phyloP scores from a whole-genome alignment of 495 filamentous ascomycete genomes.

The Aspergillus asperescens region DNA sequence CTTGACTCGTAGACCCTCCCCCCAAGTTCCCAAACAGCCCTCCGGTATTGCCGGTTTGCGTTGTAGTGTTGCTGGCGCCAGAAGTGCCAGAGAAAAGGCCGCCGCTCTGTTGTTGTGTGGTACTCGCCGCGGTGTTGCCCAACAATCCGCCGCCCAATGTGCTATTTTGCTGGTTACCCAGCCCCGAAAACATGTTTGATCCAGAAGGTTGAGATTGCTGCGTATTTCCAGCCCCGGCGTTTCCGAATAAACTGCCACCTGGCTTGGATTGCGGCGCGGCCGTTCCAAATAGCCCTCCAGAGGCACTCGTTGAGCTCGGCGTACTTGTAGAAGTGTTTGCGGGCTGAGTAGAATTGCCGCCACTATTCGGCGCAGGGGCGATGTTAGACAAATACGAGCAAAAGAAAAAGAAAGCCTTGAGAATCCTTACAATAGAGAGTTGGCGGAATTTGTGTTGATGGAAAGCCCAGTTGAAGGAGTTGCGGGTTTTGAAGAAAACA shows the following conservation, averaged over 20 bases:
- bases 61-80: slow-evolving; percentile 35
- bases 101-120: slow-evolving; percentile 42
- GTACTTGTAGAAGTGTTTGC: slow-evolving; percentile 27
- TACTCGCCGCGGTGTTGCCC: slow-evolving; percentile 36
- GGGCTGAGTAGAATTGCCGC: slow-evolving; percentile 20
- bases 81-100: slow-evolving; percentile 41
- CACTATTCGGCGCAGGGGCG: slow-evolving; percentile 11
- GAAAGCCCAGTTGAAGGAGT: slow-evolving; percentile 50
- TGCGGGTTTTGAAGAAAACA: slow-evolving; percentile 61
- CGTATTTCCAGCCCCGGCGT: slow-evolving; percentile 23
- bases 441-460: slow-evolving; percentile 72
- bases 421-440: slow-evolving; percentile 66
- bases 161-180: slow-evolving; percentile 28
- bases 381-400: slow-evolving; percentile 8
- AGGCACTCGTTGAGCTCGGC: slow-evolving; percentile 23
- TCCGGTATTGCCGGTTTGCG: slow-evolving; percentile 33
- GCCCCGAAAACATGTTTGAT: slow-evolving; percentile 38
- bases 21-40: slow-evolving; percentile 30
- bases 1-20: slow-evolving; percentile 31
- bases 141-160: slow-evolving; percentile 45
- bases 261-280: slow-evolving; percentile 34
- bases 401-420: background rate
- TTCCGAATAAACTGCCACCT: slow-evolving; percentile 47
- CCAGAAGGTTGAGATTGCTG: slow-evolving; percentile 33
- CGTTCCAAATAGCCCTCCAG: slow-evolving; percentile 36